These are phyloP conservation scores for Parsonsia alboflavescens DNA, from an alignment of 257 asterid genomes.

Conservation along the genomic window DNA sequence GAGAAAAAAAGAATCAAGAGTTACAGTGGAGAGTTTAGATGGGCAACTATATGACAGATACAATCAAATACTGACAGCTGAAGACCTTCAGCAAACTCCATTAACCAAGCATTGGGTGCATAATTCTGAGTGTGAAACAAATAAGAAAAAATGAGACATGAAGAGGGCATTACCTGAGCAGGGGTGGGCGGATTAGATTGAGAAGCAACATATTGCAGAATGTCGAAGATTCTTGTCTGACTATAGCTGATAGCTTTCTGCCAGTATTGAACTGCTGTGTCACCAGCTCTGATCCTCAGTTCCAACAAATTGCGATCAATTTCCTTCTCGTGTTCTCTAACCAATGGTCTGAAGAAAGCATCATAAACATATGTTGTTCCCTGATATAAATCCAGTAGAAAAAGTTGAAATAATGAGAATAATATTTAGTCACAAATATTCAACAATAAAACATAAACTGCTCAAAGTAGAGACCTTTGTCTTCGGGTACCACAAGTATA, in stretches of 20 bases:
- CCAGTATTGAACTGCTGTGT: slow-evolving; percentile 55
- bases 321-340: slow-evolving; percentile 80
- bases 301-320: slow-evolving; percentile 82
- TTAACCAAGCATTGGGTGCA: not conserved
- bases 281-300: slow-evolving; percentile 77
- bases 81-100: not conserved
- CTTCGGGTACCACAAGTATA: slow-evolving; percentile 93
- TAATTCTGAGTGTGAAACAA: not conserved
- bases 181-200: slow-evolving; percentile 61
- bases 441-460: slow-evolving; percentile 1
- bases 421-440: not conserved
- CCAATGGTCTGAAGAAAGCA: slow-evolving; percentile 81
- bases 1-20: not conserved
- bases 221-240: slow-evolving; percentile 76
- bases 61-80: not conserved
- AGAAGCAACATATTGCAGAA: slow-evolving; percentile 78
- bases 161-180: slow-evolving; percentile 46
- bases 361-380: slow-evolving; percentile 89
- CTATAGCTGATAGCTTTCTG: slow-evolving; percentile 58
- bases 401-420: slow-evolving; percentile 11
- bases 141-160: not conserved
- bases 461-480: slow-evolving; percentile 58
- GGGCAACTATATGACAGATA: not conserved
- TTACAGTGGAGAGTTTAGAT: not conserved
- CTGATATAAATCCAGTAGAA: slow-evolving; percentile 42